A percentile compares a stretch with the other conserved stretches of the same genome.
Conservation (phyloP, 2,329 filamentous ascomycete genomes). For the Chaetomium sp. region DNA sequence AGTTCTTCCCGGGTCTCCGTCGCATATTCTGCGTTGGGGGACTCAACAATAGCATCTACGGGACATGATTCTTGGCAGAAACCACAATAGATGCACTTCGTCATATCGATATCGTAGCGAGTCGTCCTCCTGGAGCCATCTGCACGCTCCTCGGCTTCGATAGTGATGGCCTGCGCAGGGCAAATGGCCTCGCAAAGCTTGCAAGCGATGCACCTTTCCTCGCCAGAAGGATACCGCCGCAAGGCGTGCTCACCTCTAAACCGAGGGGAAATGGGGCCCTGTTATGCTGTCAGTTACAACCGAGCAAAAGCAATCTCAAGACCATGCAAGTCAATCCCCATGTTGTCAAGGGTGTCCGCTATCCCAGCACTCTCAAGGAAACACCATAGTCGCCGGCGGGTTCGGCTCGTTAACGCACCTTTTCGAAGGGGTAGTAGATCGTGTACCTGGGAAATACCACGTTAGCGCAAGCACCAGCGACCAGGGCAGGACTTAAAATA, state of each 20-base stretch:
- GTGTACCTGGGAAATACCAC: slow-evolving; percentile 64
- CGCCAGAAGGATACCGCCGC: slow-evolving; percentile 90
- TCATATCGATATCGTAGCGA: slow-evolving; percentile 99
- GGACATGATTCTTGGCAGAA: slow-evolving; percentile 99
- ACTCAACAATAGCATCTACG: slow-evolving; percentile 79
- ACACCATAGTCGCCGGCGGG: neutral
- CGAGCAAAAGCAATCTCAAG: no score
- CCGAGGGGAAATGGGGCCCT: slow-evolving; percentile 90
- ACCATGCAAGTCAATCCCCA: no score
- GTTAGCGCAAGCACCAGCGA: neutral
- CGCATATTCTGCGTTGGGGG: slow-evolving; percentile 56
- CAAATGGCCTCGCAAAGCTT: slow-evolving; percentile 98
- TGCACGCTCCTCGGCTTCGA: slow-evolving; percentile 95
- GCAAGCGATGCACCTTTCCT: slow-evolving; percentile 99
- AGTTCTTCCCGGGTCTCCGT: slow-evolving; percentile 79
- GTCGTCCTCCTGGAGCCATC: slow-evolving; percentile 94
- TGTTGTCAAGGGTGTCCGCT: neutral
- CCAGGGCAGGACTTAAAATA: slow-evolving; percentile 28
- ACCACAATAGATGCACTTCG: slow-evolving; percentile 99
- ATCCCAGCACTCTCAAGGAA: neutral
- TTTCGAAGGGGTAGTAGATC: slow-evolving; percentile 98
- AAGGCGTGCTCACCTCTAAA: slow-evolving; percentile 98
- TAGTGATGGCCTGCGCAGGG: slow-evolving; percentile 96
- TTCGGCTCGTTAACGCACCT: slow-evolving; percentile 43
- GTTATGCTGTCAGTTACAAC: slow-evolving; percentile 14